Base-by-base conservation (phyloP, 2,329 filamentous ascomycete species). In the Waltergamsia citrina region DNA sequence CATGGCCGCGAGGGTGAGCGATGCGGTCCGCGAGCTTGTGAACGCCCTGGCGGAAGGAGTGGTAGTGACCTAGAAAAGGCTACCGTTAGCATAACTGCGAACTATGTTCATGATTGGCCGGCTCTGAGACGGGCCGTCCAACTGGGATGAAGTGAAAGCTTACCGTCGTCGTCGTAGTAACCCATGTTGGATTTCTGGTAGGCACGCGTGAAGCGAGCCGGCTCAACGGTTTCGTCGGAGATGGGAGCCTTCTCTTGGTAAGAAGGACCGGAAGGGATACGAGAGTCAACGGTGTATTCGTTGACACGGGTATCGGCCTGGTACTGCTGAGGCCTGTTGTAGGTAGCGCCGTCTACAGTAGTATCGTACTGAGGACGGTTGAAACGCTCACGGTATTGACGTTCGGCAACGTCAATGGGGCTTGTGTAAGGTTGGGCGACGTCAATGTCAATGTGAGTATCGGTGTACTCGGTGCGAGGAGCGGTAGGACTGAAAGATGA, bases 391-490 rank as follows among this genome's bases (percentile, higher is more conserved):
- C 76, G 75, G 57, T 79, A 80, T 60, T 78, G 67, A 60, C 71
- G 73, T 62, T 81, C 77, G 53, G 73, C 73, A 46, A 71, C 57
- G 62, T 81, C 77, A 57, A 81, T 67, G 46, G 68, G 60, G 47
- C 59, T 67, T 48, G 65, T 56, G 52, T 61, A 60, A 28, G 22
- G 29, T 19, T 14, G 10, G 26, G 29, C 67, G 43, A 50, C 51
- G 57, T 83, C 69, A 53, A 78, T 65, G 62, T 85, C 74, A 59
- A 84, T 62, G 56, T 76, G 74, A 57, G 74, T 69, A 58, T 81
- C 74, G 51, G 70, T 64, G 65, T 75, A 78, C 50, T 63, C 50
- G 44, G 51, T 51, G 44, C 46, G 47, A 51, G 51, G 60, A 52
- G 49, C 44, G 48, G 54, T 50, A 37, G 39, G 39, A 33, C 30